Evolutionary conservation across 768 basidiomycete genomes (phyloP), one percentile per base, ranked within the genome.

Genomic region (Pisolithus orientalis): DNA sequence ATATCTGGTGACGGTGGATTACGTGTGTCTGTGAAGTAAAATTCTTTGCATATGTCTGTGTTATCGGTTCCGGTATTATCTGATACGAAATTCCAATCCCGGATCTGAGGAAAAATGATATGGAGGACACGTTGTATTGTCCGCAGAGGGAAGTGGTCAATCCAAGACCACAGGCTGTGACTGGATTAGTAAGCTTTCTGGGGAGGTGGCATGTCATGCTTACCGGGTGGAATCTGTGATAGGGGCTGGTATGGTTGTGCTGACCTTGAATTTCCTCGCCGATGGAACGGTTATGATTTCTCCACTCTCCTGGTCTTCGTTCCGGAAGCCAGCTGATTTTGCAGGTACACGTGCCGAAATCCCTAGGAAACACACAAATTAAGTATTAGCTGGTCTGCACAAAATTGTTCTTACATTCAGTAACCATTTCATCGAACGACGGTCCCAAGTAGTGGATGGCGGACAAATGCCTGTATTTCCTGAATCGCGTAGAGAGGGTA

Each of bases 21-120:
- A 2, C 54, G 53, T 21, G 50, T 54, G 9, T 61, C 57, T 7
- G 71, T 65, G 74, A 80, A 81, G 49, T 73, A 65, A 54, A 75
- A 78, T 53, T 75, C 69, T 50, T 68, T 72, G 53, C 78, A 76
- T 29, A 78, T 67, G 4, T 70, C 60, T 31, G 65, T 59, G 50
- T 80, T 75, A 7, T 59, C 58, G 51, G 72, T 70, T 32, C 59
- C 53, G 44, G 65, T 61, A 16, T 50, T 54, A 50, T 71, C 65
- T 39, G 68, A 61, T 14, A 69, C 63, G 57, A 81, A 80, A 16
- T 61, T 59, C 75, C 78, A 80, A 24, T 67, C 60, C 11, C 55
- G 59, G 28, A 72, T 74, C 34, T 70, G 63, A 17, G 79, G 76
- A 54, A 70, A 71, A 43, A 75, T 51, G 11, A 76, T 65, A 53